Evolutionary conservation across 768 basidiomycete species (phyloP).

Genomic region (Pisolithus microcarpus): DNA sequence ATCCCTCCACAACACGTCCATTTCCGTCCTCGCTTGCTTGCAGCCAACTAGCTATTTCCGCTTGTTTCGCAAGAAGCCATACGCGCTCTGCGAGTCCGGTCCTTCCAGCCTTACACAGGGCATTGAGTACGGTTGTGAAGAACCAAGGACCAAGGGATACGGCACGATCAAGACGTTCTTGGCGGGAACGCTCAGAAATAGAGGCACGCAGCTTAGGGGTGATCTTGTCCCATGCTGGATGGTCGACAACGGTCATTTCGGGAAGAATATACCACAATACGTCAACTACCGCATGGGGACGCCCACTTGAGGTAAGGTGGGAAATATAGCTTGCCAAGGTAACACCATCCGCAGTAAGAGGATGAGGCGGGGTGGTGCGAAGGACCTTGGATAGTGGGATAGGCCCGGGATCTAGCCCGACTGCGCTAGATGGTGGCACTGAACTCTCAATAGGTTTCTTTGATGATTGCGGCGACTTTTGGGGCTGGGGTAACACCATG

Average conservation of each 20-base stretch:
- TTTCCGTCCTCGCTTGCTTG: conserved; percentile 12
- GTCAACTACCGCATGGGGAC: conserved; percentile 35
- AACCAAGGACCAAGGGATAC: conserved; percentile 51
- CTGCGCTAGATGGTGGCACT: conserved; percentile 1
- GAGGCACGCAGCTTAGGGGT: conserved; percentile 21
- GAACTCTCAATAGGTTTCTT: neutral
- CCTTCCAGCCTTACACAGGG: conserved; percentile 48
- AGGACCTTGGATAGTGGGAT: conserved; percentile 9
- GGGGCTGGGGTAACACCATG: conserved; percentile 7
- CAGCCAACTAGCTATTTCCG: conserved; percentile 49
- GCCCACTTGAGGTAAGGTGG: conserved; percentile 45
- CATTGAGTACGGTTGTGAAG: conserved; percentile 53
- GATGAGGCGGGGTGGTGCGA: conserved; percentile 8
- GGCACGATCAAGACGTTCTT: conserved; percentile 34
- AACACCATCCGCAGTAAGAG: conserved; percentile 32
- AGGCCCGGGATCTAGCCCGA: neutral
- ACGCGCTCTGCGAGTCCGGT: conserved; percentile 54
- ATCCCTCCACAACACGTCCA: conserved; percentile 34
- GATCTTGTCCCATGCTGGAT: conserved; percentile 31
- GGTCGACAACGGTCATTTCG: conserved; percentile 35
- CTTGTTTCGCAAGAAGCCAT: conserved; percentile 54
- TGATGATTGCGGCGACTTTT: neutral
- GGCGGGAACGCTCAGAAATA: conserved; percentile 19
- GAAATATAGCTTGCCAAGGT: conserved; percentile 48
- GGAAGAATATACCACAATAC: conserved; percentile 54